Conservation (phyloP, 225 moss, liverwort and hornwort species). For the Pseudisothecium myosuroides region DNA sequence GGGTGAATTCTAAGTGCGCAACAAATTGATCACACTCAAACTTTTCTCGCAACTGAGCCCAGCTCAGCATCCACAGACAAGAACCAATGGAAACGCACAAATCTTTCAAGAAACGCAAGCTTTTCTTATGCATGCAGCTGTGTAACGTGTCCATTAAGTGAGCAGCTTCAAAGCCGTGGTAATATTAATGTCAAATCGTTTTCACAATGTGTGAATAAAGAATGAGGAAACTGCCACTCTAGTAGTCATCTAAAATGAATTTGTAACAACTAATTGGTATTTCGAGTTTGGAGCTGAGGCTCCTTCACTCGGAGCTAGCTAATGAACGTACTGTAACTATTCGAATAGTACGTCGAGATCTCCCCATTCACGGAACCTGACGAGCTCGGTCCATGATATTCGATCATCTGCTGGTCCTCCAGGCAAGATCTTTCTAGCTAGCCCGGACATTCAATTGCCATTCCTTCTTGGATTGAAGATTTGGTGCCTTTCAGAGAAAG, state of each 20-base stretch:
- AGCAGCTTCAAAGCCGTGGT: neutral
- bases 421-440: neutral
- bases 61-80: neutral
- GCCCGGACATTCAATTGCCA: neutral
- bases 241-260: neutral
- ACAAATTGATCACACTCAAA: neutral
- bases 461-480: neutral
- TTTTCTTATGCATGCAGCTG: neutral
- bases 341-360: no score
- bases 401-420: neutral
- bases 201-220: neutral
- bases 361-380: neutral
- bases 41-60: neutral
- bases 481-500: neutral
- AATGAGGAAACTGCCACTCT: neutral
- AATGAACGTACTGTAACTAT: neutral
- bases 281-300: neutral
- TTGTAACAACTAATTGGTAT: neutral
- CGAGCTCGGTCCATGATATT: neutral
- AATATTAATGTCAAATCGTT: neutral
- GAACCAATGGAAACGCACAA: neutral
- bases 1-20: no score
- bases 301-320: no score
- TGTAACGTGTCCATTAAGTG: neutral
- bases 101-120: neutral